Evolutionary conservation across 129 eudicot genomes (phyloP).

Genomic region (Solidago caesia): DNA sequence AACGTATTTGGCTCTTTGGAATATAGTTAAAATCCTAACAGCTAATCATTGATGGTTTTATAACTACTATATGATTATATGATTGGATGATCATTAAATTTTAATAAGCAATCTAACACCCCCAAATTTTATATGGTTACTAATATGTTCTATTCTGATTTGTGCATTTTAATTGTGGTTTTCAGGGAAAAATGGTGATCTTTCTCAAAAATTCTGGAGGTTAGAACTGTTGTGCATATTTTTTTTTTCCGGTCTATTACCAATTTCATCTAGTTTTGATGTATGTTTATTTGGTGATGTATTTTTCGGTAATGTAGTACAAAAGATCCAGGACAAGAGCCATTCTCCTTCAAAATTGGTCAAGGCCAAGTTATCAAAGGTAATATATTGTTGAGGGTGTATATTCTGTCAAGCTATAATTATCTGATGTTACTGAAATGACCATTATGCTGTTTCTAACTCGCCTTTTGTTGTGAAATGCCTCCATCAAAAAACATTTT

Average conservation of each 20-base stretch:
- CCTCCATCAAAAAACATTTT: too few species aligned
- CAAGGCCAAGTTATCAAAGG: constrained; percentile 90
- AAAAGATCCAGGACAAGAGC: constrained; percentile 85
- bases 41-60: too few species aligned
- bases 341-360: constrained; percentile 80
- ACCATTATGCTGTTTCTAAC: not conserved
- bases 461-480: too few species aligned
- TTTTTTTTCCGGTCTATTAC: not conserved
- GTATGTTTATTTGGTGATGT: constrained; percentile 2
- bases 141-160: not conserved
- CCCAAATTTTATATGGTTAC: too few species aligned
- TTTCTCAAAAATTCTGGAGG: constrained; percentile 85
- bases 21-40: too few species aligned
- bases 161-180: not conserved
- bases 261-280: not conserved
- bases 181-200: constrained; percentile 77
- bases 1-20: too few species aligned
- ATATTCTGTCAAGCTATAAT: not conserved
- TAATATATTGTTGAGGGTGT: constrained; percentile 10
- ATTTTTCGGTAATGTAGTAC: constrained; percentile 45
- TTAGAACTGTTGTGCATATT: constrained; percentile 20
- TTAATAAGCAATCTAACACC: too few species aligned
- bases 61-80: too few species aligned
- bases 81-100: too few species aligned
- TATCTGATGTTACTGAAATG: not conserved